Percentiles rank a stretch among this genome's conserved stretches.
Evolutionary conservation across 495 filamentous ascomycete genomes (phyloP).

Genomic region (Penicillium coffeae): DNA sequence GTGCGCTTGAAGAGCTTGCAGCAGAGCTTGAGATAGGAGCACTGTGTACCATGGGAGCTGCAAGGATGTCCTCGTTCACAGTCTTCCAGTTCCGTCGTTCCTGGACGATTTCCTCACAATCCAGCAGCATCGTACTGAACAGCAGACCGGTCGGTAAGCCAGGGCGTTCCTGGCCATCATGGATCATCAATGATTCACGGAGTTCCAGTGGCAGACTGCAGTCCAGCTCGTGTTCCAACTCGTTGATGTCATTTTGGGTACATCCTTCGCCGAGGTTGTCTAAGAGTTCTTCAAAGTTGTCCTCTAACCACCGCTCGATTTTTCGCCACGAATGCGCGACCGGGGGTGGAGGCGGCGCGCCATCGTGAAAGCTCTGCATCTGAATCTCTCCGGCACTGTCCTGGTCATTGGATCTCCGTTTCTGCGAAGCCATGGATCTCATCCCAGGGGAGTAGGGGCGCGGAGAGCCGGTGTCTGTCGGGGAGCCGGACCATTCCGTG

Average conservation of each 20-base stretch:
- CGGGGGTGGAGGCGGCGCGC: conserved; percentile 83
- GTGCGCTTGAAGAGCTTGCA: conserved; percentile 58
- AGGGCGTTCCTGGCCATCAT: conserved; percentile 94
- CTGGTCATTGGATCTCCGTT: conserved; percentile 50
- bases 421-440: conserved; percentile 62
- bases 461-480: conserved; percentile 52
- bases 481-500: conserved; percentile 59
- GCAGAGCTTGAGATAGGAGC: conserved; percentile 60
- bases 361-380: conserved; percentile 94
- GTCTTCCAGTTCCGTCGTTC: conserved; percentile 96
- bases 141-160: conserved; percentile 89
- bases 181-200: conserved; percentile 82
- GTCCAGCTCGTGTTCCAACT: conserved; percentile 93
- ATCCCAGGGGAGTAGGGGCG: conserved; percentile 87
- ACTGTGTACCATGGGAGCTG: conserved; percentile 49
- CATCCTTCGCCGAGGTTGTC: conserved; percentile 90
- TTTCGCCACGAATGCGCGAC: conserved; percentile 85
- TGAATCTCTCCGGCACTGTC: conserved; percentile 80
- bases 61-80: conserved; percentile 85
- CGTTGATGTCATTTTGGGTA: conserved; percentile 92
- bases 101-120: conserved; percentile 97
- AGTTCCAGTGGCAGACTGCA: conserved; percentile 92
- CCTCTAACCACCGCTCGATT: conserved; percentile 91
- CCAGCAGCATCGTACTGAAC: conserved; percentile 90
- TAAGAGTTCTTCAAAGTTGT: conserved; percentile 89